Base-by-base conservation (phyloP, 768 basidiomycete genomes). In the Boletus eberwhitei region DNA sequence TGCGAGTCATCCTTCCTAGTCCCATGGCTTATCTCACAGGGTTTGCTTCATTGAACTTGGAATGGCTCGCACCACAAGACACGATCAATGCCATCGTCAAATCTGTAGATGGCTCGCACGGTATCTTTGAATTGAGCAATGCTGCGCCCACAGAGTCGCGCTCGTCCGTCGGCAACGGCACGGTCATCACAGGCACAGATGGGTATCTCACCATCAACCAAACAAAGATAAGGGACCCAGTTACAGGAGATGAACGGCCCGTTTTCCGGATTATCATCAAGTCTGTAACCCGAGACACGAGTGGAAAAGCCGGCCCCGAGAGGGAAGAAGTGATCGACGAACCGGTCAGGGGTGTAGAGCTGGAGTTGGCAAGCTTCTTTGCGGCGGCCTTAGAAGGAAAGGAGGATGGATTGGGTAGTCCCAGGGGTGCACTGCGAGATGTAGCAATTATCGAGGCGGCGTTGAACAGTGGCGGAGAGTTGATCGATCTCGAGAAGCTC, bases 401-500 rank as follows among this genome's bases (percentile, higher is more conserved):
- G 49, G 75, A 79, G 31, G 81, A 83, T 57, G 79, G 70, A 8
- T 8, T 85, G 19, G 89, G 88, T 14, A 78, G 81, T 58, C 86
- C 88, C 26, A 67, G 75, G 35, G 81, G 74, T 17, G 83, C 90
- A 31, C 69, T 95, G 57, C 73, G 73, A 57, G 92, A 94, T 66
- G 83, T 94, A 29, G 88, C 87, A 26, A 75, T 92, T 62, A 86
- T 95, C 55, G 78, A 95, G 73, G 90, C 87, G 26, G 82, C 81
- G 29, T 72, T 93, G 74, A 85, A 79, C 36, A 87, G 86, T 60
- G 71, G 79, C 19, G 89, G 89, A 7, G 62, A 74, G 54, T 66
- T 79, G 36, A 76, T 92, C 3, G 81, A 87, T 68, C 71, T 93
- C 45, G 64, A 66, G 49, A 75, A 68, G 58, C 64, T 76, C 1